Percentiles rank a stretch among this genome's conserved stretches.
Evolutionary conservation across 306 rosid species (phyloP).

Genomic region (Cyclanthera cordifolia): DNA sequence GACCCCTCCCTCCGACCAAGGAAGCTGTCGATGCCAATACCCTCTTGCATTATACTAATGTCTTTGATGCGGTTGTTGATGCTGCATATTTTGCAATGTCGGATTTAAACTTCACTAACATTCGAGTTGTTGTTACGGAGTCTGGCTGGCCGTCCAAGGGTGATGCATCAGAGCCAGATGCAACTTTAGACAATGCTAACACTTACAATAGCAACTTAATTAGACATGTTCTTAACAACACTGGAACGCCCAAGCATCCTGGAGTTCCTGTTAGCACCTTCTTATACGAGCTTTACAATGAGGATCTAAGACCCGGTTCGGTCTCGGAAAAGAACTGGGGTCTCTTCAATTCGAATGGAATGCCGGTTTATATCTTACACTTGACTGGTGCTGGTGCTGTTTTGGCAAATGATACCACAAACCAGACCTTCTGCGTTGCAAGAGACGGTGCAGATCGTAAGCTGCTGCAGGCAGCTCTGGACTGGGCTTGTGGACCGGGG

Average conservation of each 20-base stretch:
- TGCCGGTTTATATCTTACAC: slow-evolving; percentile 69
- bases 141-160: slow-evolving; percentile 97
- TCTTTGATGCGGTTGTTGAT: slow-evolving; percentile 83
- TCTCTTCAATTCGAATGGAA: slow-evolving; percentile 53
- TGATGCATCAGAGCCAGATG: slow-evolving; percentile 58
- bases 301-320: slow-evolving; percentile 71
- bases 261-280: slow-evolving; percentile 78
- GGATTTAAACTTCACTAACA: slow-evolving; percentile 61
- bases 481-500: slow-evolving; percentile 98
- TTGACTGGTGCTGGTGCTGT: slow-evolving; percentile 68
- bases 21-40: slow-evolving; percentile 93
- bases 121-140: slow-evolving; percentile 73
- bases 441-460: slow-evolving; percentile 53
- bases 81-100: slow-evolving; percentile 90
- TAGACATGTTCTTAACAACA: slow-evolving; percentile 69
- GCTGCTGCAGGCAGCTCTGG: slow-evolving; percentile 87
- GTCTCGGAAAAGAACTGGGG: slow-evolving; percentile 89
- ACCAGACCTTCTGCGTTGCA: slow-evolving; percentile 83
- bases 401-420: slow-evolving; percentile 76
- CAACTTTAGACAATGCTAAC: slow-evolving; percentile 70
- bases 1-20: slow-evolving; percentile 84
- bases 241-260: slow-evolving; percentile 92
- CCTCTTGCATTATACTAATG: slow-evolving; percentile 83
- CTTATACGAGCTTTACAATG: slow-evolving; percentile 85
- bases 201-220: slow-evolving; percentile 91